Base-by-base conservation (phyloP, 768 basidiomycete species). In the Psilocybe subaeruginosa region DNA sequence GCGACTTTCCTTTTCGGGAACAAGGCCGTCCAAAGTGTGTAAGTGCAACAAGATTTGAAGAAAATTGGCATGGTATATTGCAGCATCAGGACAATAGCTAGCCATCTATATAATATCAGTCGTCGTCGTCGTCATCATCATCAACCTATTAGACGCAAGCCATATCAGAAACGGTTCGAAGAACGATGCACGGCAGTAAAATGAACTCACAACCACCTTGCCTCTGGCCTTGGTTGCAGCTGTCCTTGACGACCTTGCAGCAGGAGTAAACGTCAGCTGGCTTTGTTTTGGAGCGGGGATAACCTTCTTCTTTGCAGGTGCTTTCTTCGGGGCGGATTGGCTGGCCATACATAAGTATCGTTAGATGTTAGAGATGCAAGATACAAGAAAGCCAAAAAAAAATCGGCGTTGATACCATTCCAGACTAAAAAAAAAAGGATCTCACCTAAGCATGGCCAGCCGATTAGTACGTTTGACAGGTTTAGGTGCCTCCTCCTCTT, bases 151-250 rank as follows among this genome's bases (percentile, higher is more conserved):
- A 37, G 29, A 35, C 30, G 35, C 11, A 23, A 60, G 8, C 27
- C 43, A 59, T 30, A 50, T 45, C 41, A 12, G 27, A 16, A 14
- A 56, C 23, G 8, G 27, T 29, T 23, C 12, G 58, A 37, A 12
- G 23, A 49, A 59, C 33, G 12, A 31, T 16, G 45, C n/a, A 19
- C 16, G 31, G 17, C 47, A 17, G 23, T 30, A 39, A 56, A 17
- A 16, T 35, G 51, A 30, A 59, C 78, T 57, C 65, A 82, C 83
- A 65, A 85, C 82, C 74, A 90, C 83, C 73, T 77, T 91, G 46
- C 83, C 82, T 67, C 80, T 84, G 8, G 92, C 89, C 66, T 79
- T 86, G 16, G 85, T 79, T 6, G 92, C 91, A 12, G 92, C 91
- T 0, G 89, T 82, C 55, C 91, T 74, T 1, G 78, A 85, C 14